Conservation (phyloP, 306 rosid genomes). For the Crotalaria pallida region DNA sequence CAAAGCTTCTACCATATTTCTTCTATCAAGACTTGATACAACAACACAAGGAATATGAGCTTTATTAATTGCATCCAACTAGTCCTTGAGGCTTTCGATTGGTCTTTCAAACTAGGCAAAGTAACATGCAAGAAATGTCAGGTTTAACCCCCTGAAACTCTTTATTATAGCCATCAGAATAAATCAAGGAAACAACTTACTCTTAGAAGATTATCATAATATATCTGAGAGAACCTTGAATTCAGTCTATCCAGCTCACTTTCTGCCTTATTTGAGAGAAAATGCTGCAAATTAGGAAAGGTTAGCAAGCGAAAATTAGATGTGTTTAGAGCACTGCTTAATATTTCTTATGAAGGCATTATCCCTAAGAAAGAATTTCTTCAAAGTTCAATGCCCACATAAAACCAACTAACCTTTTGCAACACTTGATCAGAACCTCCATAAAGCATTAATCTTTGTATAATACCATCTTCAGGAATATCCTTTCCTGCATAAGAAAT, state of each 20-base stretch:
- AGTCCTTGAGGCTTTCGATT: constrained; percentile 73
- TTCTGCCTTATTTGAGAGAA: too few relatives aligned
- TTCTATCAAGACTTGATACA: constrained; percentile 90
- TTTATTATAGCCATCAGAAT: too few relatives aligned
- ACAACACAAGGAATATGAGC: constrained; percentile 94
- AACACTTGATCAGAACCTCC: constrained; percentile 73
- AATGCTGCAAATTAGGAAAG: constrained; percentile 50
- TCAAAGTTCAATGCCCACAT: neutral
- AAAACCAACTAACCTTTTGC: constrained; percentile 48
- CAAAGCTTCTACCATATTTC: constrained; percentile 63
- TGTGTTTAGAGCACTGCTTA: neutral
- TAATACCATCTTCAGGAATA: constrained; percentile 55
- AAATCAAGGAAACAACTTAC: too few relatives aligned
- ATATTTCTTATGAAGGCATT: neutral
- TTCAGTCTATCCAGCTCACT: too few relatives aligned
- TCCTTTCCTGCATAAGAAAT: constrained; percentile 55
- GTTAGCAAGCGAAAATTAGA: constrained; percentile 22
- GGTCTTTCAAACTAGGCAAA: constrained; percentile 64
- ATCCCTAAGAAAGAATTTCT: neutral
- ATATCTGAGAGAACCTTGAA: too few relatives aligned
- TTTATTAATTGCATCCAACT: constrained; percentile 86
- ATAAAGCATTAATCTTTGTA: constrained; percentile 55
- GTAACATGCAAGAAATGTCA: neutral
- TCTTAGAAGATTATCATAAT: too few relatives aligned
- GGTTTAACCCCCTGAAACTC: constrained; percentile 7